These are phyloP conservation scores for Geranomyces michiganensis DNA, from an alignment of 192 early-diverging fungal genomes.

Conservation along the genomic window DNA sequence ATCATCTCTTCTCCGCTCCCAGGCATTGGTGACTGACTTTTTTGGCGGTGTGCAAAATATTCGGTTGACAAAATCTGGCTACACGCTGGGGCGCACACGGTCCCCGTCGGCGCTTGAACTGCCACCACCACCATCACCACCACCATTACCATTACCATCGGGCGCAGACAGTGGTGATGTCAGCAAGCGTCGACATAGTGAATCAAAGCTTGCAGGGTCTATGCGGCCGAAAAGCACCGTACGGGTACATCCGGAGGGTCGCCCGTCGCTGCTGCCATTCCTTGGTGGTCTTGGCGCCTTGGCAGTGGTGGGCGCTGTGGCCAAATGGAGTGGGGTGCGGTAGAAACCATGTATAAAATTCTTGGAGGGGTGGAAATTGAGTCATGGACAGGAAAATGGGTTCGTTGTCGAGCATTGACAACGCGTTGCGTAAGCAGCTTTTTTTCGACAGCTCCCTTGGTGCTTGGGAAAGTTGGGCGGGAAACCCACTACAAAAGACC, in stretches of 20 bases:
- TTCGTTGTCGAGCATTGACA: no score
- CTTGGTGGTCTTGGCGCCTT: neutral
- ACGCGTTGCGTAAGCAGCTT: no score
- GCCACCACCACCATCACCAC: neutral
- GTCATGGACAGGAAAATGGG: no score
- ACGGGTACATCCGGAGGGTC: neutral
- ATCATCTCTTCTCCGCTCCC: neutral
- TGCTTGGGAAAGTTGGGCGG: no score
- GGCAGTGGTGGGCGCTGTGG: neutral
- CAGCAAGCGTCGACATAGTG: neutral
- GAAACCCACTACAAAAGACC: no score
- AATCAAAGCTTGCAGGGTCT: neutral
- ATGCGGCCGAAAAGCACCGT: neutral
- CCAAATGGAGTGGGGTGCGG: neutral
- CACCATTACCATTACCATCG: neutral
- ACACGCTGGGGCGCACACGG: neutral
- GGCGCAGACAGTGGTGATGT: neutral
- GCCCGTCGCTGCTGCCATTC: constrained; percentile 12
- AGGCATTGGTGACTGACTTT: constrained; percentile 89
- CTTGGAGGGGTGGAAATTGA: no score
- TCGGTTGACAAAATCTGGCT: constrained; percentile 66
- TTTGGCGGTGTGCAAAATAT: constrained; percentile 94
- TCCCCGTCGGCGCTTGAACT: constrained; percentile 38
- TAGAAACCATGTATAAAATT: neutral
- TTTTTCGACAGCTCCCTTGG: no score